Conservation (phyloP, 139 green algal species). For the Tetraselmis striata region DNA sequence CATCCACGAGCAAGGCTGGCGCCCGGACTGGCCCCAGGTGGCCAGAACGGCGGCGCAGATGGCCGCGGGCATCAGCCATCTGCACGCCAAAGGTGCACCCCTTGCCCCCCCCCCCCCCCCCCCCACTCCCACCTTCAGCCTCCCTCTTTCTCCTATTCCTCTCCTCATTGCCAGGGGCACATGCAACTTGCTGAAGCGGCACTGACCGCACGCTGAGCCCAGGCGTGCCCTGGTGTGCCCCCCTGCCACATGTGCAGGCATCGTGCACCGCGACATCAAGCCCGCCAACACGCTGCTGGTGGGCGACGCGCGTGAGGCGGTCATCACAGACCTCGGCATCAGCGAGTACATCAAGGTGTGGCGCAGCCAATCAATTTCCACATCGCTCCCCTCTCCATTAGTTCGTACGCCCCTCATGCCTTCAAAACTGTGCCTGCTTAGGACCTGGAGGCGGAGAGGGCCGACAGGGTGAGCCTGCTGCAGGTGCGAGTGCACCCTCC, state of each 20-base stretch:
- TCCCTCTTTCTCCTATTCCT: not conserved
- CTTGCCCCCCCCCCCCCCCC: too few relatives aligned
- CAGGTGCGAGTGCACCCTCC: too few relatives aligned
- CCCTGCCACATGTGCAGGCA: too few relatives aligned
- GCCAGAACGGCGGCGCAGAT: constrained; percentile 41
- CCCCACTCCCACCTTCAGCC: not conserved
- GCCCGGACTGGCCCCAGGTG: constrained; percentile 27
- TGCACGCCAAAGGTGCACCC: constrained; percentile 34
- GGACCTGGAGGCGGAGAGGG: not conserved
- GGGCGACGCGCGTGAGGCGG: constrained; percentile 25
- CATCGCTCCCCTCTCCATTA: too few relatives aligned
- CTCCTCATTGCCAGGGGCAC: too few relatives aligned
- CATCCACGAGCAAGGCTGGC: constrained; percentile 59
- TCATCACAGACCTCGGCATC: constrained; percentile 34
- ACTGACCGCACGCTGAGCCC: too few relatives aligned
- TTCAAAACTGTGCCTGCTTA: not conserved
- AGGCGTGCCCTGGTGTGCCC: too few relatives aligned
- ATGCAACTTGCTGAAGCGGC: too few relatives aligned
- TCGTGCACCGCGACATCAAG: constrained; percentile 50
- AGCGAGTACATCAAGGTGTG: constrained; percentile 8
- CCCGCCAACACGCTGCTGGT: constrained; percentile 44
- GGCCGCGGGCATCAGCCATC: constrained; percentile 32
- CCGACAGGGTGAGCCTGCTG: not conserved
- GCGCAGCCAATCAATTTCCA: too few relatives aligned
- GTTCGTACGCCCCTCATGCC: too few relatives aligned